Evolutionary conservation across 2,329 filamentous ascomycete species (phyloP), one percentile per base, ranked within the genome.

Genomic region (Coniella vitis): DNA sequence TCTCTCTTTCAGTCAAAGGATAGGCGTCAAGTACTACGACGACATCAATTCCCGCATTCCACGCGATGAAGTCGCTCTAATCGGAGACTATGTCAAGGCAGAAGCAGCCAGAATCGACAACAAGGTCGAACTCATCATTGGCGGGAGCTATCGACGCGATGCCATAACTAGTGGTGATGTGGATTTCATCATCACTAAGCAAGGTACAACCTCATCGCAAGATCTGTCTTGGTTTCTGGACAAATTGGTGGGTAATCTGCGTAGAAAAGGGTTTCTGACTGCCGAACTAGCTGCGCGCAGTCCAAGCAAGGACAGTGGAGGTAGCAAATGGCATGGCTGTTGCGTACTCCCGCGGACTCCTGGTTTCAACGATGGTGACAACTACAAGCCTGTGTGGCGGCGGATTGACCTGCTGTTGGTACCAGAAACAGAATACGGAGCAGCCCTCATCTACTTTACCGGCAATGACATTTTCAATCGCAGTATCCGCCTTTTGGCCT

Each of bases 401-500:
- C 79, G 90, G 2, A 84, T 96, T 53, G 90, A 96, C 61, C 77
- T 96, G 17, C 70, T 96, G 1, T 76, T 94, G 4, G 90, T 95
- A 1, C 90, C 90, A 0, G 82, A 83, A 56, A 72, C 78, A 2
- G 84, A 95, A 64, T 74, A 89, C 44, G 91, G 91, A 1, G 90
- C 87, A 0, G 90, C 90, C 0, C 63, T 96, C 53, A 77, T 96
- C n/a, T 96, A 96, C 62, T 97, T 96, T 61, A 96, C 91, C 0
- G 91, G 91, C 1, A 93, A 96, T 57, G 90, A 95, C 62, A 85
- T 95, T 31, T 96, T 96, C 69, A 96, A 96, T 64, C 75, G 90
- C 14, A 94, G 87, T 60, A 79, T 96, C 63, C 72, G 91, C 55
- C 67, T 65, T 14, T 65, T 96, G 55, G 89, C 90, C 13, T 79